Base-by-base conservation (phyloP, 202 grass and related monocot genomes). In the Saccharum hybrid region DNA sequence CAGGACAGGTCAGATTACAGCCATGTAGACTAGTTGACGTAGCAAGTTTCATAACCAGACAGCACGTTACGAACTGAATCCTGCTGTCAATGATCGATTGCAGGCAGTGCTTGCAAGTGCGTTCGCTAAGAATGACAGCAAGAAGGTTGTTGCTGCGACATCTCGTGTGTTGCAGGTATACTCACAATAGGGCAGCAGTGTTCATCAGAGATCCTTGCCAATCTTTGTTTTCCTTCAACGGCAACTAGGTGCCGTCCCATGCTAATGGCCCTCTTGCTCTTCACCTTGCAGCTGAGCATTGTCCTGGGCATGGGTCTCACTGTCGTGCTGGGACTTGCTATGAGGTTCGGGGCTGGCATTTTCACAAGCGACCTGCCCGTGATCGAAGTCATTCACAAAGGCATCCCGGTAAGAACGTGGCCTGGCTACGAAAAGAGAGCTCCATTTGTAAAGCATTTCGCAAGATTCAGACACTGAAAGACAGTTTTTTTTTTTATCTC, bases 101-200 rank as follows among this genome's bases (percentile, higher is more conserved):
- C 81, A 99, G 96, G 96, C 96, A 66, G 91, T 96, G n/a, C 90
- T 99, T 3, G 96, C 96, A 69, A 88, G 85, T 21, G 88, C 96
- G 37, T 99, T 96, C 59, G 93, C 91, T 38, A 94, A 89, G 82
- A 86, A 81, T 10, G 96, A 99, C 64, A 79, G 61, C 46, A 84
- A 82, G 84, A 99, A 96, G 86, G 89, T 92, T 7, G 73, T 83
- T 14, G 61, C 59, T 6, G 85, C 96, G 14, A 91, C 96, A 69
- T 90, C 96, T 49, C 96, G 96, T 66, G 91, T 99, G 15, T 66
- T 99, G 63, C 96, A 98, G 96, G 96, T 98, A 77, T 51, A 64
- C 71, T 68, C 34, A 46, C 34, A n/a, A 19, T 40, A 22, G 46
- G 26, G 1, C 3, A 5, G 23, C 13, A 42, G 36, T 40, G 26